These are phyloP conservation scores for Blastobotrys robertii DNA, from an alignment of 805 yeast species.

Conservation along the genomic window DNA sequence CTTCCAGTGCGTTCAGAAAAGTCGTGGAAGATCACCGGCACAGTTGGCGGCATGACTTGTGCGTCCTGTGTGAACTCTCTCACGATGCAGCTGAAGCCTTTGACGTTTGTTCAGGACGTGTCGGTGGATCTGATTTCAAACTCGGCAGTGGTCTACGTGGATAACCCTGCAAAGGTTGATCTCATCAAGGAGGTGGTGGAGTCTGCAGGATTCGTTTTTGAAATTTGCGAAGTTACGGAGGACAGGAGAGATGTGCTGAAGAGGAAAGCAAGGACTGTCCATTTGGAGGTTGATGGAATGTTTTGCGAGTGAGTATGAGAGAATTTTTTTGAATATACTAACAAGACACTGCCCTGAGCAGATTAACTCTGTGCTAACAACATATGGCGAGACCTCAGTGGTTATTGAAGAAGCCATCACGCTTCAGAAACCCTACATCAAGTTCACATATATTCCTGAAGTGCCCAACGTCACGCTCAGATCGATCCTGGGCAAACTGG, in stretches of 20 bases:
- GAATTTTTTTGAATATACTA: not conserved
- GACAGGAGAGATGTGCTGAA: constrained; percentile 40
- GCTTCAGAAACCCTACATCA: constrained; percentile 45
- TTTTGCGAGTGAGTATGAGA: constrained; percentile 36
- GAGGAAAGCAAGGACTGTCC: constrained; percentile 44
- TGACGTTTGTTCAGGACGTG: constrained; percentile 44
- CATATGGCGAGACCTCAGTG: constrained; percentile 46
- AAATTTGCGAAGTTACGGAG: constrained; percentile 34
- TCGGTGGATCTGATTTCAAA: constrained; percentile 52
- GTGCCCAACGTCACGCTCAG: constrained; percentile 47
- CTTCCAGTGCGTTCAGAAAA: constrained; percentile 44
- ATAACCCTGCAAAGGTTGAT: constrained; percentile 29
- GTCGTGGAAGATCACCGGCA: constrained; percentile 42
- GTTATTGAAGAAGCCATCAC: constrained; percentile 48
- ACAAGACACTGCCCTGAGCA: constrained; percentile 48
- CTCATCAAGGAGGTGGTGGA: constrained; percentile 44
- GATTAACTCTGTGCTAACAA: constrained; percentile 39
- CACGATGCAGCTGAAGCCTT: constrained; percentile 30
- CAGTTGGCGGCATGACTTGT: constrained; percentile 68
- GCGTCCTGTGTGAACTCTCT: constrained; percentile 60
- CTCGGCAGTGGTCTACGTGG: constrained; percentile 49
- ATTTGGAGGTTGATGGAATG: constrained; percentile 54
- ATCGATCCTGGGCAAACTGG: constrained; percentile 40
- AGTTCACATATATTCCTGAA: constrained; percentile 55
- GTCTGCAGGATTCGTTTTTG: constrained; percentile 59